Evolutionary conservation across 345 rosid genomes (phyloP).

Genomic region (Dipteronia sinensis): DNA sequence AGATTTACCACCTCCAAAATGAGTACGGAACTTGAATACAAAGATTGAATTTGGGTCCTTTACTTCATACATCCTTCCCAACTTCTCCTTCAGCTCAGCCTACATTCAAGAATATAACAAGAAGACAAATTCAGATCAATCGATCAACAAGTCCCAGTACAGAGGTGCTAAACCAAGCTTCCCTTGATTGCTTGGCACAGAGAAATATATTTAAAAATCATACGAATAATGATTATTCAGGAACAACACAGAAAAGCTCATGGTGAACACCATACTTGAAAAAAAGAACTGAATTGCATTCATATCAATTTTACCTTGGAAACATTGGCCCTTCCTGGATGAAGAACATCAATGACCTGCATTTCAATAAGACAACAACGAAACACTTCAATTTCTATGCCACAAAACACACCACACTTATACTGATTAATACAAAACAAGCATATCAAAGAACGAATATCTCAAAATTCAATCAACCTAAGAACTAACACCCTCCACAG

Average conservation of each 20-base stretch:
- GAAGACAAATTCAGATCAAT: not conserved
- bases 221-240: too few species aligned
- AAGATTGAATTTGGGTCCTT: constrained; percentile 90
- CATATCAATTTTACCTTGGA: constrained; percentile 58
- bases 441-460: not conserved
- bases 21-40: constrained; percentile 94
- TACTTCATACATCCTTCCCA: constrained; percentile 78
- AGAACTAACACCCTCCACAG: not conserved
- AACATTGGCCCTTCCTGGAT: constrained; percentile 94
- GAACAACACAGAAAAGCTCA: too few species aligned
- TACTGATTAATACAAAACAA: not conserved
- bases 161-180: not conserved
- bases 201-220: too few species aligned
- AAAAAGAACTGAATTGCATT: not conserved
- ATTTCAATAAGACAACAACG: not conserved
- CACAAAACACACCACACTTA: not conserved
- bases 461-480: not conserved
- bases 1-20: constrained; percentile 98
- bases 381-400: not conserved
- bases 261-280: not conserved
- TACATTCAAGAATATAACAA: constrained; percentile 10
- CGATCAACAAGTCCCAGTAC: not conserved
- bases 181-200: too few species aligned
- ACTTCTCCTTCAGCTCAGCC: constrained; percentile 93
- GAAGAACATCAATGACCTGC: constrained; percentile 94